Base-by-base conservation (phyloP, 768 basidiomycete genomes). In the Russula brevipes region DNA sequence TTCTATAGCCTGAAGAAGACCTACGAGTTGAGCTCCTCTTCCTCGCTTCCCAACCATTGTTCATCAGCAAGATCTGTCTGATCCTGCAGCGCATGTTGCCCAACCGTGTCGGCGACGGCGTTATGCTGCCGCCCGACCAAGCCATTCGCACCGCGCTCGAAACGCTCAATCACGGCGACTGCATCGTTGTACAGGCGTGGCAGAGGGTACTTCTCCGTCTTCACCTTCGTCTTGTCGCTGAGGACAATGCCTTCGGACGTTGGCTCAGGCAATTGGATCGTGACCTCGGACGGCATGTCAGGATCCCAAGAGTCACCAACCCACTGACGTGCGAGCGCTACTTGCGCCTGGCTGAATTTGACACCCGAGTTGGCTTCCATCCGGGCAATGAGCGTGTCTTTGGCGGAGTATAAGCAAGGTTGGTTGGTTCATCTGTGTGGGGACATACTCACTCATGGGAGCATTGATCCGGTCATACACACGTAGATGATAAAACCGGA, bases 401-500 rank as follows among this genome's bases (percentile, higher is more conserved):
- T 14, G 31, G 39, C 30, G 11, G 0, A n/a, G 38, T 9, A 24
- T 45, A 39, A 44, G 44, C 14, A 52, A 16, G 24, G 1, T 12
- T 4, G 24, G 1, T 12, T 4, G 16, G 36, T 30, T 7, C 2
- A 52, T 35, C 33, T 1, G 41, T 0, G n/a, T 14, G 2, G 19
- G 38, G 11, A 30, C 16, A 5, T 5, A 72, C 82, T 70, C 64
- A 86, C 86, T 75, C 65, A 77, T 73, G 1, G 91, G 88, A 0
- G 87, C 86, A 70, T 94, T 94, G 70, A 95, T 91, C 31, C 94
- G 80, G 71, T 98, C 95, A 72, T 95, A 99, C 1, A 87, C 78
- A 36, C 97, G 83, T 31, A 99, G 80, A 75, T 98, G 94, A 77
- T 91, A 98, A 80, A 97, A 93, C 11, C 87, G 82, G 68, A 97